Base-by-base conservation (phyloP, 2,329 filamentous ascomycete species). In the Lasiodiplodia hormozganensis region DNA sequence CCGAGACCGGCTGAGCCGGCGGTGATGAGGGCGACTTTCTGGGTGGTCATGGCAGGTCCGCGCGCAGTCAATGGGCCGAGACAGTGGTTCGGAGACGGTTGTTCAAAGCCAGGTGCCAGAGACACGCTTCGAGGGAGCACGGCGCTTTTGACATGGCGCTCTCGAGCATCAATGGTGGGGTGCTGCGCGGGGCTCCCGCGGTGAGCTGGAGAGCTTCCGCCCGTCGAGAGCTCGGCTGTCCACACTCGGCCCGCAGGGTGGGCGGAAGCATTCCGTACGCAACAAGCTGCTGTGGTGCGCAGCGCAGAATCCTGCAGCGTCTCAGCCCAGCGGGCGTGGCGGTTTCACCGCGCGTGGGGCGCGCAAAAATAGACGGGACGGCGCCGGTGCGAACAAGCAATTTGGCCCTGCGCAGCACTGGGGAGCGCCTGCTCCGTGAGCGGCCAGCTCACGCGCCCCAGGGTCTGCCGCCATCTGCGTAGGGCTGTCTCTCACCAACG, bases 1-100 rank as follows among this genome's bases (percentile, higher is more conserved):
- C 83, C 83, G 3, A 85, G 73, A 14, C 82, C 82, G 14, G 83
- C 83, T n/a, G 82, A 82, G 67, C 82, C 82, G 34, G 82, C 83
- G 2, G 83, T 84, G 60, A 85, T 82, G 49, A 84, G 76, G n/a
- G 77, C 81, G 47, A 83, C 82, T 73, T 82, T 83, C 68, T 81
- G 80, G 1, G 76, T 72, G 28, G 78, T 73, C 79, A 80, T 80
- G 62, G 66, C 12, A 7, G 47, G 8, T 52, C 34, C 43, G n/a
- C 25, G 43, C 7, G 25, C 40, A 8, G 25, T 38, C 47, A 25
- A 31, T 12, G 28, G 28, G 5, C 2, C 10, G 43, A 21, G 31
- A 2, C 38, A 23, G 38, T n/a, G 36, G 36, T 5, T 3, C 14
- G 2, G 56, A 21, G 56, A 25, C 36, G 43, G 56, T 34, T 10